Evolutionary conservation across 208 protist genomes (phyloP), one percentile per base, ranked within the genome.

Genomic region (Crithidia acanthocephali): DNA sequence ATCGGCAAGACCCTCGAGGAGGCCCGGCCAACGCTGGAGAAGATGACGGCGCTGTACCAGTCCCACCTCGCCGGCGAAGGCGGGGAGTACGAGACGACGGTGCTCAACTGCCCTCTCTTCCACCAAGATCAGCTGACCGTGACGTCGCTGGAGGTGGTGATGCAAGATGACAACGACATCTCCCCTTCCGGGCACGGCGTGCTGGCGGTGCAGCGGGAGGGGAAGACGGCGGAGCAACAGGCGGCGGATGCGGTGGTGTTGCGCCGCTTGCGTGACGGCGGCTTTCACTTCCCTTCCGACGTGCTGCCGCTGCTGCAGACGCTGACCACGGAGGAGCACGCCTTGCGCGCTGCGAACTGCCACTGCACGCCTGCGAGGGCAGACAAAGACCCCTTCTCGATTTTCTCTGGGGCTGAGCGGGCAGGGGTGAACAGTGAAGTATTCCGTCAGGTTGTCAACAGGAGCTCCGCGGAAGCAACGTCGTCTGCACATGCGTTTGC

Each of bases 71-170:
- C 98, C 62, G 99, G 99, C 11, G 99, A 99, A 73, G 99, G 99
- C 27, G 99, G 99, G 30, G 99, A 99, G 86, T 99, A 99, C 88
- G 99, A 99, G 80, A 99, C 98, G 10, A 90, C 99, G n/a, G 95
- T 98, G 18, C 74, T 99, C 1, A 97, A 99, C 77, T 99, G 97
- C 74, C 99, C 98, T 0, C 76, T 99, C 13, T 95, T 88, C 64
- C 53, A 15, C 1, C 6, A 53, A 18, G 53, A 84, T 56, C 73
- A 69, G 10, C 68, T 95, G 28, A 60, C 64, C 0, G 75, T 94
- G 60, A 59, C 25, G 7, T 51, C 47, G n/a, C 30, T 90, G 15
- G 44, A 73, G 15, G 48, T 81, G 18, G 90, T 95, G 20, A 85
- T 96, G 67, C 89, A 96, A 28, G 87, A 92, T 59, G 83, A 87